Conservation (phyloP, 306 rosid species). For the Prosopis cineraria region DNA sequence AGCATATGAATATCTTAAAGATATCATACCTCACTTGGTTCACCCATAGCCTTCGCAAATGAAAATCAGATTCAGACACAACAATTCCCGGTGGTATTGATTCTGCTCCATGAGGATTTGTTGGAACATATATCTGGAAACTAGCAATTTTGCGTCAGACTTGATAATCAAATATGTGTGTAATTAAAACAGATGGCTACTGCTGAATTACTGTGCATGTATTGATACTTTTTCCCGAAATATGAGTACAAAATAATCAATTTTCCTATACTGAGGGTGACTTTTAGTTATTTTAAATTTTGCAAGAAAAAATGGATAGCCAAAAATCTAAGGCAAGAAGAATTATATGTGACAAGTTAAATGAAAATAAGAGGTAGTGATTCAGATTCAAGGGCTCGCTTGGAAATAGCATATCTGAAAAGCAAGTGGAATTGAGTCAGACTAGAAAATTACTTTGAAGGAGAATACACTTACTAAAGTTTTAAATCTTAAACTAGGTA, state of each 20-base stretch:
- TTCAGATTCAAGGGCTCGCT: conserved; percentile 90
- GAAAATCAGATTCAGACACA: conserved; percentile 80
- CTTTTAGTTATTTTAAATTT: background rate
- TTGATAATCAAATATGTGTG: background rate
- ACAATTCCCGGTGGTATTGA: conserved; percentile 85
- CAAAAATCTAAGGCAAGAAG: background rate
- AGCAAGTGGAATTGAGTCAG: conserved; percentile 31
- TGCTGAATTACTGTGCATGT: background rate
- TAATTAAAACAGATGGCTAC: background rate
- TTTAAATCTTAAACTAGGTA: background rate
- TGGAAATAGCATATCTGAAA: conserved; percentile 59
- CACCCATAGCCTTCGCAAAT: conserved; percentile 91
- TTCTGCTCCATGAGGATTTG: conserved; percentile 97
- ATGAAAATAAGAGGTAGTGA: conserved; percentile 50
- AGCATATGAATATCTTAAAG: conserved; percentile 21
- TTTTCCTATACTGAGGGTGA: background rate
- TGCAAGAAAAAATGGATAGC: background rate
- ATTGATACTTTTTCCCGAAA: background rate
- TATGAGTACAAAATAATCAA: background rate
- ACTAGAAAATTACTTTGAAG: background rate
- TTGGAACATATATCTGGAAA: conserved; percentile 68
- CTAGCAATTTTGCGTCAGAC: background rate
- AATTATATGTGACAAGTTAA: background rate
- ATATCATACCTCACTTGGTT: conserved; percentile 84
- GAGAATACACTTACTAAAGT: background rate